Evolutionary conservation across 2,329 filamentous ascomycete species (phyloP).

Genomic region (Sarocladium oryzae): DNA sequence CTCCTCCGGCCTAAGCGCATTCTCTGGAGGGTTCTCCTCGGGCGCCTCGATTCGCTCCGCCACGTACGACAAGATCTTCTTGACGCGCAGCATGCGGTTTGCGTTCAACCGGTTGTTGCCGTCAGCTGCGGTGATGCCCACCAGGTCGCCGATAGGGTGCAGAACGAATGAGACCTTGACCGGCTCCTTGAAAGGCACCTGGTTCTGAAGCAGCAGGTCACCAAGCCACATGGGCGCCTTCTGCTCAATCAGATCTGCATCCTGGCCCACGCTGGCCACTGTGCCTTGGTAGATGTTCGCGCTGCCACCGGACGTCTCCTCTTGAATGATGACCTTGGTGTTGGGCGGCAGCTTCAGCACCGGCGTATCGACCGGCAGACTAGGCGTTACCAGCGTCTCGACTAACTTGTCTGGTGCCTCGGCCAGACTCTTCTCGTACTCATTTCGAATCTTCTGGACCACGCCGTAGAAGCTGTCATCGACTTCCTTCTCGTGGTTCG

Average conservation of each 20-base stretch:
- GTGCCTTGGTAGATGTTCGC: conserved; percentile 90
- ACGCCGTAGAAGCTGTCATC: conserved; percentile 70
- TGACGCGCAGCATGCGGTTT: conserved; percentile 91
- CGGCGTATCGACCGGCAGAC: conserved; percentile 66
- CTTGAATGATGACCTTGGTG: conserved; percentile 63
- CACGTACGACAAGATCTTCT: conserved; percentile 89
- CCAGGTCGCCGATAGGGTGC: conserved; percentile 69
- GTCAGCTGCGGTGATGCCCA: conserved; percentile 66
- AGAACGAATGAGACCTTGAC: conserved; percentile 94
- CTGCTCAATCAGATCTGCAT: conserved; percentile 79
- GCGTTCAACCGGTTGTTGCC: conserved; percentile 89
- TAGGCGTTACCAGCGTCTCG: conserved; percentile 61
- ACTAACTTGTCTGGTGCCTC: conserved; percentile 48
- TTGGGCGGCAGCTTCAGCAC: conserved; percentile 64
- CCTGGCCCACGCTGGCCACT: conserved; percentile 67
- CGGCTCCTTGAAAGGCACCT: conserved; percentile 71
- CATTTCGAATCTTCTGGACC: conserved; percentile 64
- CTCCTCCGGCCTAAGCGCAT: conserved; percentile 72
- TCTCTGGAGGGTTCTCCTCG: conserved; percentile 48
- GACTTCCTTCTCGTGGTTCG: conserved; percentile 62
- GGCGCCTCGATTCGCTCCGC: conserved; percentile 81
- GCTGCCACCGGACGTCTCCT: conserved; percentile 59
- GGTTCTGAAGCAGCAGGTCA: conserved; percentile 78
- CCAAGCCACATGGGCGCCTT: conserved; percentile 87
- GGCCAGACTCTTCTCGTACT: conserved; percentile 62